phyloP scores from a whole-genome alignment of 768 basidiomycete genomes.

The Lactarius hengduanensis region DNA sequence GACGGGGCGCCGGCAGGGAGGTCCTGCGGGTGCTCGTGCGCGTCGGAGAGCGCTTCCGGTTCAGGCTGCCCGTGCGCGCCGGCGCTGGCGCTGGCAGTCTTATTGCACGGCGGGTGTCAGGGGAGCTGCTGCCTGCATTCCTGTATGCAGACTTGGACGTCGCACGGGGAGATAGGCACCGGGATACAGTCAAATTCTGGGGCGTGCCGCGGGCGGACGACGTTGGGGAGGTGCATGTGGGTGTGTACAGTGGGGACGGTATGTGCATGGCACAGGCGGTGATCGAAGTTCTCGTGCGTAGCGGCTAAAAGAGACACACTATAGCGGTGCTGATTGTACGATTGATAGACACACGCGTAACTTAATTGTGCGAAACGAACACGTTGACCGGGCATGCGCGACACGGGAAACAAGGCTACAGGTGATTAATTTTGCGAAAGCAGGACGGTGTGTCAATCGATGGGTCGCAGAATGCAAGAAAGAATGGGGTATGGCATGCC shows the following conservation, averaged over 20 bases:
- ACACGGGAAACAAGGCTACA: neutral
- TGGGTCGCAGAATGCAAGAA: slow-evolving; percentile 8
- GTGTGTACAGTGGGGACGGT: slow-evolving; percentile 23
- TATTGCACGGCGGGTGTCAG: slow-evolving; percentile 19
- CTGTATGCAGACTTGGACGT: slow-evolving; percentile 27
- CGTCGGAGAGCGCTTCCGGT: slow-evolving; percentile 29
- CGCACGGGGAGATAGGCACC: slow-evolving; percentile 22
- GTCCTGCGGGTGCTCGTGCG: slow-evolving; percentile 28
- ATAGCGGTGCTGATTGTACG: slow-evolving; percentile 6
- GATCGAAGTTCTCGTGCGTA: slow-evolving; percentile 28
- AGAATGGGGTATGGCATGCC: slow-evolving; percentile 10
- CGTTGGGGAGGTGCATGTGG: slow-evolving; percentile 27
- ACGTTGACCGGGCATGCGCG: slow-evolving; percentile 15
- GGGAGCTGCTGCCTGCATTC: slow-evolving; percentile 25
- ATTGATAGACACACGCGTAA: slow-evolving; percentile 8
- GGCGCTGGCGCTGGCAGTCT: slow-evolving; percentile 13
- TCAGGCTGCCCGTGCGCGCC: slow-evolving; percentile 25
- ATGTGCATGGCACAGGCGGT: slow-evolving; percentile 27
- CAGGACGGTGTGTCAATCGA: slow-evolving; percentile 15
- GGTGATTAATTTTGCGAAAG: slow-evolving; percentile 10
- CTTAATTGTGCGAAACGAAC: slow-evolving; percentile 12
- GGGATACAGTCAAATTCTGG: slow-evolving; percentile 29
- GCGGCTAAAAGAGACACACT: slow-evolving; percentile 20
- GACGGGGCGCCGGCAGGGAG: slow-evolving; percentile 11
- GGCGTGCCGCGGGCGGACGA: slow-evolving; percentile 29